Evolutionary conservation across 805 yeast species (phyloP).

Genomic region (Diddensiella caesifluorescens): DNA sequence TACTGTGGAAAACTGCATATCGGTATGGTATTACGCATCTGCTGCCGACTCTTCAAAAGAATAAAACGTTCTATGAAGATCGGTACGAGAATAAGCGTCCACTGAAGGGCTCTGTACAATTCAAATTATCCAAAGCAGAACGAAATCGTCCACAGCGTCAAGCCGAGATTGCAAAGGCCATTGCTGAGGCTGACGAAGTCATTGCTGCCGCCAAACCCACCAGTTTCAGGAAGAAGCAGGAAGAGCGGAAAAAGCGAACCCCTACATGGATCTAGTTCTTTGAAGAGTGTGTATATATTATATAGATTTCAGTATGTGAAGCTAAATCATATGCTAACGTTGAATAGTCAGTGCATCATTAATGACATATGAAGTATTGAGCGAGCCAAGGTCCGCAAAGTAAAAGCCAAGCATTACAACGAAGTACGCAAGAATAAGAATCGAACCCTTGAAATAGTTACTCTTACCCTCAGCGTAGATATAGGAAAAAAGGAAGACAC

Average conservation of each 20-base stretch:
- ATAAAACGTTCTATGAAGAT: slow-evolving; percentile 70
- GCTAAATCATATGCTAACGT: too few relatives aligned
- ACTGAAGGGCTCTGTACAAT: slow-evolving; percentile 70
- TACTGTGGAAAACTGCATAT: slow-evolving; percentile 73
- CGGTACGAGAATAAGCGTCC: slow-evolving; percentile 64
- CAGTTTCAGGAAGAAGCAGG: background rate
- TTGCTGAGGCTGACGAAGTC: slow-evolving; percentile 50
- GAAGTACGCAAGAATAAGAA: slow-evolving; percentile 69
- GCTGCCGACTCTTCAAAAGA: slow-evolving; percentile 58
- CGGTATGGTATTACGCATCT: slow-evolving; percentile 74
- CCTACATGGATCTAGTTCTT: too few relatives aligned
- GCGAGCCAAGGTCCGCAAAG: slow-evolving; percentile 38
- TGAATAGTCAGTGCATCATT: too few relatives aligned
- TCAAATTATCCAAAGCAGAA: slow-evolving; percentile 80
- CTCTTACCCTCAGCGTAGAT: slow-evolving; percentile 95
- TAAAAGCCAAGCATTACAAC: slow-evolving; percentile 79
- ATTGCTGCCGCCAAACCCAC: background rate
- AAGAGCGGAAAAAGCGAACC: slow-evolving; percentile 1
- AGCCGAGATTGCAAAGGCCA: slow-evolving; percentile 58
- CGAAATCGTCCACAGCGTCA: slow-evolving; percentile 52
- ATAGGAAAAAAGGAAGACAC: slow-evolving; percentile 86
- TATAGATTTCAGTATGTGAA: too few relatives aligned
- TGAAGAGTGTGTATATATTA: too few relatives aligned
- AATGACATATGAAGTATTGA: slow-evolving; percentile 3
- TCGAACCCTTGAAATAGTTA: slow-evolving; percentile 92